A percentile compares a stretch with the other conserved stretches of the same genome.
Evolutionary conservation across 2,329 filamentous ascomycete genomes (phyloP).

Genomic region (Claviceps purpurea): DNA sequence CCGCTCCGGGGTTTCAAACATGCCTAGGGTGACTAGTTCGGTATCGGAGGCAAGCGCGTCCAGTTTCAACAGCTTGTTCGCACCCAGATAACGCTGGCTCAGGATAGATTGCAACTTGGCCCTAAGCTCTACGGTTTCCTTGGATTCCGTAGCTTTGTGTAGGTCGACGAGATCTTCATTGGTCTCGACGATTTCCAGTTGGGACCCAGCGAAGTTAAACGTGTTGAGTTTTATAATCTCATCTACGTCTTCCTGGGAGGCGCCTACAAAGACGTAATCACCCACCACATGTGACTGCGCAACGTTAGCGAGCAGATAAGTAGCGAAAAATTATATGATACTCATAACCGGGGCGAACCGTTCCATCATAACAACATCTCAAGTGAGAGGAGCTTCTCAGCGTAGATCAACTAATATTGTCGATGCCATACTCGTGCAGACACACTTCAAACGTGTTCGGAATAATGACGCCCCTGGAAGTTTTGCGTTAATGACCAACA

Average conservation of each 20-base stretch:
- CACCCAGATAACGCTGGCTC: slow-evolving; percentile 56
- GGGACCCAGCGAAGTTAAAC: slow-evolving; percentile 53
- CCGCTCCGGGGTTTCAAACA: slow-evolving; percentile 57
- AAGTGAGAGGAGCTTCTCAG: not conserved
- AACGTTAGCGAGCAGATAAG: slow-evolving; percentile 43
- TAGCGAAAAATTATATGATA: not conserved
- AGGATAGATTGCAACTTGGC: slow-evolving; percentile 59
- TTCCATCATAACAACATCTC: not conserved
- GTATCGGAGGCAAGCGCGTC: slow-evolving; percentile 63
- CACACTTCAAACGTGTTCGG: slow-evolving; percentile 2
- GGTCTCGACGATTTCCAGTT: slow-evolving; percentile 41
- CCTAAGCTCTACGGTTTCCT: slow-evolving; percentile 47
- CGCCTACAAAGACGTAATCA: slow-evolving; percentile 55
- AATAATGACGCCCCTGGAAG: slow-evolving; percentile 5
- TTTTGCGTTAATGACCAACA: slow-evolving; percentile 31
- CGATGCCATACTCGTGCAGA: slow-evolving; percentile 2
- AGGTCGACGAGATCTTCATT: slow-evolving; percentile 24
- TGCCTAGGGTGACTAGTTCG: slow-evolving; percentile 58
- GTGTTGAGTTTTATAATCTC: slow-evolving; percentile 55
- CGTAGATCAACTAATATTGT: not conserved
- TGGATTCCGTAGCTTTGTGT: slow-evolving; percentile 32
- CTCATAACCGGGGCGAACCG: slow-evolving; percentile 1
- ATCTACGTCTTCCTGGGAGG: slow-evolving; percentile 49
- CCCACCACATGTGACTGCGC: slow-evolving; percentile 56
- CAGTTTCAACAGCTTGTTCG: slow-evolving; percentile 66